Conservation (phyloP, 257 asterid species). For the Solanum appendiculatum region DNA sequence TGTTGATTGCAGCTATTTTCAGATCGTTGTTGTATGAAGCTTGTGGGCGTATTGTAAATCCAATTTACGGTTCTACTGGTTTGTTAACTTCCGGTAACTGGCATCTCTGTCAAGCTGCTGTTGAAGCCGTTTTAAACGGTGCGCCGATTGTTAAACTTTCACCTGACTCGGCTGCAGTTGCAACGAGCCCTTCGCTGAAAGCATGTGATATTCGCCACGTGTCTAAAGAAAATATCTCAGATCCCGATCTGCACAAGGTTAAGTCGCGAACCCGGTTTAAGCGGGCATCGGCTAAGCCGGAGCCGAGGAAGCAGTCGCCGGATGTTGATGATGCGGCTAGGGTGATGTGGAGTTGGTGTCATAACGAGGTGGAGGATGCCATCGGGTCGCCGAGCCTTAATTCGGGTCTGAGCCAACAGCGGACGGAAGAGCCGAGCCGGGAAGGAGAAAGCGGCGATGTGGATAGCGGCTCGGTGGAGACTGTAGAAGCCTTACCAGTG, state of each 20-base stretch:
- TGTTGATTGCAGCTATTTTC: constrained; percentile 17
- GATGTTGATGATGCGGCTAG: constrained; percentile 32
- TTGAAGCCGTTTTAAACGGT: constrained; percentile 32
- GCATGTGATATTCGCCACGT: constrained; percentile 35
- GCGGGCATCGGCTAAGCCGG: constrained; percentile 7
- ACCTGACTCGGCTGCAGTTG: constrained; percentile 15
- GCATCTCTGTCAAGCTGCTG: constrained; percentile 35
- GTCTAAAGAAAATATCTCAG: neutral
- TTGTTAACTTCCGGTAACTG: constrained; percentile 31
- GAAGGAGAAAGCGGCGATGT: neutral
- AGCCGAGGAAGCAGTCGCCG: constrained; percentile 8
- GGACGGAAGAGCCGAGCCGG: neutral
- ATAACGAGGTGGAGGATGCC: neutral
- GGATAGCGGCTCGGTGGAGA: constrained; percentile 12
- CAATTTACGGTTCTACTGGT: constrained; percentile 29
- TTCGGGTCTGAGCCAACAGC: constrained; percentile 11
- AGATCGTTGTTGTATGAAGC: constrained; percentile 34
- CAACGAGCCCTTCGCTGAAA: constrained; percentile 13
- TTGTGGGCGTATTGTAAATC: constrained; percentile 36
- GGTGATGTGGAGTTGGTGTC: constrained; percentile 36
- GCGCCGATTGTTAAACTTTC: constrained; percentile 20
- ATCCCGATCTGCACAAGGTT: constrained; percentile 13
- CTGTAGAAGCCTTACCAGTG: constrained; percentile 5
- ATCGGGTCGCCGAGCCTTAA: constrained; percentile 11
- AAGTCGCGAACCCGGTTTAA: constrained; percentile 7